phyloP scores from a whole-genome alignment of 768 basidiomycete species.

The Suillus spraguei region DNA sequence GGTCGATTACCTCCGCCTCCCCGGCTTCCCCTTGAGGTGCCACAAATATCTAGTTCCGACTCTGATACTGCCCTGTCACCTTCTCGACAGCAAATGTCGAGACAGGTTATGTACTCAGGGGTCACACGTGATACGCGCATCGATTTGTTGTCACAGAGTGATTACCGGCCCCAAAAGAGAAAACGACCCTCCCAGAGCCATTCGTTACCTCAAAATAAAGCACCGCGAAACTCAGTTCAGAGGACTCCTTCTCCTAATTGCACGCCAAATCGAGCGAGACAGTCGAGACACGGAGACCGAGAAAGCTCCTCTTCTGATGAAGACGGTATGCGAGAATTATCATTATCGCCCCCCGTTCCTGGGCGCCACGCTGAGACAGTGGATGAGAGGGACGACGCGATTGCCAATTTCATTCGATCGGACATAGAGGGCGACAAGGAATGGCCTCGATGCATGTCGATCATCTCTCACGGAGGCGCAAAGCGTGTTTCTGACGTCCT shows the following conservation, averaged over 20 bases:
- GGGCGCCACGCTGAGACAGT: conserved; percentile 35
- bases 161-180: conserved; percentile 17
- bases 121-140: conserved; percentile 31
- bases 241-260: not conserved
- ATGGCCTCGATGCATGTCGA: conserved; percentile 47
- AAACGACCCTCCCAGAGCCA: conserved; percentile 4
- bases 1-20: conserved; percentile 32
- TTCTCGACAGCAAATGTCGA: conserved; percentile 7
- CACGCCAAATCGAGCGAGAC: not conserved
- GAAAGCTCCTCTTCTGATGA: not conserved
- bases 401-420: conserved; percentile 46
- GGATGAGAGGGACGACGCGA: conserved; percentile 43
- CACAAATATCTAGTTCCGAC: conserved; percentile 16
- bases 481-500: conserved; percentile 45
- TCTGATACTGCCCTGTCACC: conserved; percentile 24
- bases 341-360: conserved; percentile 29
- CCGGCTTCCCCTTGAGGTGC: conserved; percentile 11
- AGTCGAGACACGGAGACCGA: not conserved
- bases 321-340: conserved; percentile 11
- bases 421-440: conserved; percentile 45
- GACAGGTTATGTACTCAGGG: conserved; percentile 15
- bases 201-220: not conserved
- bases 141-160: conserved; percentile 29
- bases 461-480: conserved; percentile 39
- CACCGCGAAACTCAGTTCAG: not conserved